Evolutionary conservation across 768 basidiomycete genomes (phyloP), one percentile per base, ranked within the genome.

Genomic region (Hemileccinum impolitum): DNA sequence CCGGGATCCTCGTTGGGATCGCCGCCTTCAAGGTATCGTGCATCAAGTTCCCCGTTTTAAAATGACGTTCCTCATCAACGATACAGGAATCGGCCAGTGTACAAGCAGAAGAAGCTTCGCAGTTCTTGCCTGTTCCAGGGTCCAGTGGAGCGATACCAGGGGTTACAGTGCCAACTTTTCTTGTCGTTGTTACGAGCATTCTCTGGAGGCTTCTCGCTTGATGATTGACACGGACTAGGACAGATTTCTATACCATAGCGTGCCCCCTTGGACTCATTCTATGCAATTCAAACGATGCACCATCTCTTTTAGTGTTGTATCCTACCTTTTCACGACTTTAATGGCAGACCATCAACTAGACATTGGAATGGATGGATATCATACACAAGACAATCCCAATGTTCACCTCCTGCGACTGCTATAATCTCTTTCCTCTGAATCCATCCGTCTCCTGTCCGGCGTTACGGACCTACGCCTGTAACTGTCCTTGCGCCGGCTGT

Each of bases 1-100:
- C 77, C 3, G 90, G 88, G 0, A 66, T 94, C 44, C 70, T 94
- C 18, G 82, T 93, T 19, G 90, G 93, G 17, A 62, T 93, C 3
- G 82, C 79, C 21, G 81, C 79, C 2, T 94, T 93, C 77, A 94
- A 93, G 76, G 89, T 87, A 56, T 3, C 65, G 15, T 56, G n/a
- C 32, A 19, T 45, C 34, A 31, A n/a, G 12, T 50, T 8, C 17
- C 5, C 19, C 17, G 31, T 25, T 17, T 19, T 11, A 21, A 17
- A 18, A 11, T 41, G 41, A 39, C 11, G 15, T 17, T 36, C 3
- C 45, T 50, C 21, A 48, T 39, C 40, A 1, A 26, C 2, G 25
- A 37, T 47, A 38, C 19, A 88, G 87, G 65, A 88, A 75, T 78
- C 82, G 3, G 70, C 78, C 0, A 73, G 71, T n/a, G 65, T 81